phyloP scores from a whole-genome alignment of 2,329 filamentous ascomycete genomes.

The Xylaria arbuscula region DNA sequence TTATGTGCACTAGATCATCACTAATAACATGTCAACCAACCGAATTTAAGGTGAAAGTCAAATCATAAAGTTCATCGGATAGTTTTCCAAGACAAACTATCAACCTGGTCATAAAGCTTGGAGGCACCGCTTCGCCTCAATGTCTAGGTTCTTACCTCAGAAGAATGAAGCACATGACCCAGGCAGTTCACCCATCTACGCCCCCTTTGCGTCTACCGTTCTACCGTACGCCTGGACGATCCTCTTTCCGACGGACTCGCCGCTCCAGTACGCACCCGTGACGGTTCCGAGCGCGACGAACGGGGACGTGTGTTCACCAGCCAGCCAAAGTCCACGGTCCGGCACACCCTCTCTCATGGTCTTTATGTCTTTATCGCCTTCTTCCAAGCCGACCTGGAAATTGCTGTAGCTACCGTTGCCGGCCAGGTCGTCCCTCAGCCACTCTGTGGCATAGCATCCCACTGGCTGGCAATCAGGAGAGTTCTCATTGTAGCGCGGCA shows the following conservation, averaged over 20 bases:
- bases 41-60: too few species aligned
- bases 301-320: constrained; percentile 89
- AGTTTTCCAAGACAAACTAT: too few species aligned
- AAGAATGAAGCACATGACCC: background rate
- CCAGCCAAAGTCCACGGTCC: constrained; percentile 80
- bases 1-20: too few species aligned
- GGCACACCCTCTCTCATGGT: constrained; percentile 71
- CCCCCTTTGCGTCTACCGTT: constrained; percentile 53
- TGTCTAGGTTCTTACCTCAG: background rate
- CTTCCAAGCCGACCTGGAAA: constrained; percentile 79
- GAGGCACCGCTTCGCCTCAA: background rate
- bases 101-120: background rate
- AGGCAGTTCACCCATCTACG: constrained; percentile 22
- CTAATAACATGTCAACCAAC: too few species aligned
- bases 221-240: constrained; percentile 67
- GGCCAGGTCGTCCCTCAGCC: constrained; percentile 81
- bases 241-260: constrained; percentile 78
- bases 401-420: constrained; percentile 87
- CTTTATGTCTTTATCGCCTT: constrained; percentile 78
- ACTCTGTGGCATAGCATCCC: constrained; percentile 76
- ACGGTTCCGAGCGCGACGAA: constrained; percentile 90
- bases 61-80: too few species aligned
- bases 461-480: constrained; percentile 70
- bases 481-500: constrained; percentile 72
- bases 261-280: constrained; percentile 92